Evolutionary conservation across 208 protist genomes (phyloP).

Genomic region (Angomonas deanei): DNA sequence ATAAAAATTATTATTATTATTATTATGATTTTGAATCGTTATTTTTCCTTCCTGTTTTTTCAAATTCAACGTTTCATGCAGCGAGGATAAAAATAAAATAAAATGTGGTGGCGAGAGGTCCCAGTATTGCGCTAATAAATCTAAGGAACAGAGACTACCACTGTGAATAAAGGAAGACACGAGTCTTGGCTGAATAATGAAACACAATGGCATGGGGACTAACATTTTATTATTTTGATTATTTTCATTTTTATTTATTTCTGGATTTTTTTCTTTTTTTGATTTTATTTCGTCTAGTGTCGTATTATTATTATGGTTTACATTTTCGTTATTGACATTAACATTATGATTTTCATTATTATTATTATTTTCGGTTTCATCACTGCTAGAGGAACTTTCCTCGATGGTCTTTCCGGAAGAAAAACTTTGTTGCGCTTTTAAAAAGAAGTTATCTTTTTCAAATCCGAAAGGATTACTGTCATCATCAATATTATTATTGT

Average conservation of each 20-base stretch:
- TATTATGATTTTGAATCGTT: constrained; percentile 28
- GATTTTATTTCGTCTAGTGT: background rate
- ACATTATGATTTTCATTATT: constrained; percentile 6
- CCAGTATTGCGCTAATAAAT: constrained; percentile 84
- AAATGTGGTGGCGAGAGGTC: constrained; percentile 41
- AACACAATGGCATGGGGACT: constrained; percentile 70
- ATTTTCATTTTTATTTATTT: too few relatives aligned
- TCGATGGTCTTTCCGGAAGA: background rate
- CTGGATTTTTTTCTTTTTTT: background rate
- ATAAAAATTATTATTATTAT: constrained; percentile 23
- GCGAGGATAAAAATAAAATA: constrained; percentile 41
- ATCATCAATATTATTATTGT: too few relatives aligned
- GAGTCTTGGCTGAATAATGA: constrained; percentile 71
- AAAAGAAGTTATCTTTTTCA: too few relatives aligned
- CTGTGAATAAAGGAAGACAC: constrained; percentile 76
- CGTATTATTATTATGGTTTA: constrained; percentile 4
- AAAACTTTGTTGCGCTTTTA: too few relatives aligned
- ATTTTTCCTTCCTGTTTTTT: constrained; percentile 50
- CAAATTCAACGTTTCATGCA: constrained; percentile 68
- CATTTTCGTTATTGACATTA: background rate
- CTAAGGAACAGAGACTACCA: constrained; percentile 75
- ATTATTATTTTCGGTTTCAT: background rate
- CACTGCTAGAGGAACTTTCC: background rate
- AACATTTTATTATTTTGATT: too few relatives aligned
- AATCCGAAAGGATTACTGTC: too few relatives aligned